Conservation (phyloP, 495 filamentous ascomycete species). For the Jackrogersella multiformis region DNA sequence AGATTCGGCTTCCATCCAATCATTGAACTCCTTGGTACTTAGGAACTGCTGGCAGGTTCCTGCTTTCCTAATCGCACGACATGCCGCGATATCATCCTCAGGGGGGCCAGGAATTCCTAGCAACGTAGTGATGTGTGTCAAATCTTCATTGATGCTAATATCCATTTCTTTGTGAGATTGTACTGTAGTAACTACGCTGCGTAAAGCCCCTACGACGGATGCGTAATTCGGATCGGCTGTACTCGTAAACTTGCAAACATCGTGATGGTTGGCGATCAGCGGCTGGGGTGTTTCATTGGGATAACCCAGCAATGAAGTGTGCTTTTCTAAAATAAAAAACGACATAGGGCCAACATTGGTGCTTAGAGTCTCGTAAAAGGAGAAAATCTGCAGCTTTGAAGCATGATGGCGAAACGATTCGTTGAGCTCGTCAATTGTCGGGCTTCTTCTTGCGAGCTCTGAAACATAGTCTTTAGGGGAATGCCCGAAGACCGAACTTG, state of each 20-base stretch:
- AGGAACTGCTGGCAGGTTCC: background rate
- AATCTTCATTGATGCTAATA: background rate
- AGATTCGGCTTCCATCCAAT: background rate
- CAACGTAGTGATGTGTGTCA: background rate
- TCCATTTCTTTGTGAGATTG: background rate
- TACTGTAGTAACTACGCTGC: background rate
- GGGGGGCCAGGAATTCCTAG: background rate
- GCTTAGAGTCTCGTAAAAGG: background rate
- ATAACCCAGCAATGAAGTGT: background rate
- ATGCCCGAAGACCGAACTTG: background rate
- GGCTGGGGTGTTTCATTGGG: background rate
- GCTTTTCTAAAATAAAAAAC: background rate
- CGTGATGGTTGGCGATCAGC: background rate
- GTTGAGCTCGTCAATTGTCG: conserved; percentile 1
- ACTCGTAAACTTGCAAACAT: background rate
- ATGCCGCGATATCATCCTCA: background rate
- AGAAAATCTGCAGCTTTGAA: background rate
- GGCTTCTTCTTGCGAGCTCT: background rate
- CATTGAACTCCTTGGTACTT: background rate
- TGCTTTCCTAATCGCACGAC: background rate
- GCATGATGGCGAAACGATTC: background rate
- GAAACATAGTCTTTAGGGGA: background rate
- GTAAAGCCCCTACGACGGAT: background rate
- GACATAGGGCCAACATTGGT: background rate
- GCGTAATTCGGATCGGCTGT: conserved; percentile 1